Evolutionary conservation across 2,329 filamentous ascomycete genomes (phyloP).

Genomic region (Aspergillus puulaauensis): DNA sequence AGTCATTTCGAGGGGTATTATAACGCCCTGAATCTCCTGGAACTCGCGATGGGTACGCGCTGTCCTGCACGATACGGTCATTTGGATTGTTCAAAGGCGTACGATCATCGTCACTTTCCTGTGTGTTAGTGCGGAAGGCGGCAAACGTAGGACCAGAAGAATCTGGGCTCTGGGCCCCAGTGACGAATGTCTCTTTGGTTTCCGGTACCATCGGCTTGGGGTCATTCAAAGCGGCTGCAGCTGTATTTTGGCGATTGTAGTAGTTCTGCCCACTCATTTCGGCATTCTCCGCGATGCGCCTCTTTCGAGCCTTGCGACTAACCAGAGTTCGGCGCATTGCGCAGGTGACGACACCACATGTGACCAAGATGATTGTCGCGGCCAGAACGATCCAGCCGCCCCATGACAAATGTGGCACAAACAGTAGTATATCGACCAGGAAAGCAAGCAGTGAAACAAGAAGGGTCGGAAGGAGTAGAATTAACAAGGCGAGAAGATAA

Average conservation of each 20-base stretch:
- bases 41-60: slow-evolving; percentile 29
- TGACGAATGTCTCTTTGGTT: slow-evolving; percentile 59
- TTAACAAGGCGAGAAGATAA: slow-evolving; percentile 81
- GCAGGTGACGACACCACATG: slow-evolving; percentile 82
- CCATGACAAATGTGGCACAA: slow-evolving; percentile 91
- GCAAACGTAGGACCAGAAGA: slow-evolving; percentile 51
- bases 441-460: slow-evolving; percentile 83
- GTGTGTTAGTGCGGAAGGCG: slow-evolving; percentile 36
- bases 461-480: slow-evolving; percentile 82
- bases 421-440: slow-evolving; percentile 88
- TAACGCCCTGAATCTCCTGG: slow-evolving; percentile 31
- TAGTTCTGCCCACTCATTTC: slow-evolving; percentile 97
- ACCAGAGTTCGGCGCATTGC: slow-evolving; percentile 92
- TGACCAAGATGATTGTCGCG: slow-evolving; percentile 79
- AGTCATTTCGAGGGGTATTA: slow-evolving; percentile 36
- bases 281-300: slow-evolving; percentile 86
- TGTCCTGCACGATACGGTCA: slow-evolving; percentile 27
- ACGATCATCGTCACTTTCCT: slow-evolving; percentile 42
- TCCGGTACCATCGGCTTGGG: slow-evolving; percentile 41
- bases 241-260: slow-evolving; percentile 63
- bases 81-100: slow-evolving; percentile 38
- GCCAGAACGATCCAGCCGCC: slow-evolving; percentile 91
- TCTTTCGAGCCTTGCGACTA: slow-evolving; percentile 88
- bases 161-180: slow-evolving; percentile 52
- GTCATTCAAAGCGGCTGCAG: slow-evolving; percentile 25